Percentiles rank a stretch among this genome's conserved stretches.
phyloP scores from a whole-genome alignment of 1,284 basidiomycete species.

The Trametes sp. region DNA sequence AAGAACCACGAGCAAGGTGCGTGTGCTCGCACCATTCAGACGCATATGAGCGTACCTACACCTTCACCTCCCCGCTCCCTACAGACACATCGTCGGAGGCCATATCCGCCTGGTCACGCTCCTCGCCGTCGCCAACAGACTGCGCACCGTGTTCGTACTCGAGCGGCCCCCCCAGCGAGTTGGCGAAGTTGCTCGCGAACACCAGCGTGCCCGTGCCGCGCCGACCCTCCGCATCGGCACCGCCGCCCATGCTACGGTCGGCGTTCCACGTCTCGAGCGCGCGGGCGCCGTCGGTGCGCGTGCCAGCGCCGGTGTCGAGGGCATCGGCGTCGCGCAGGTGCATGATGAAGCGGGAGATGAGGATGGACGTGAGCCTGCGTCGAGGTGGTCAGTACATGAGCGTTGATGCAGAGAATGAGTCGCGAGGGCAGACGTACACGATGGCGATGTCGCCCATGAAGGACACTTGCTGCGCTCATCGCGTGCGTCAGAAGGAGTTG shows the following conservation, averaged over 20 bases:
- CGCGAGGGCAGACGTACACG: not conserved
- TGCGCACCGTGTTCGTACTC: not conserved
- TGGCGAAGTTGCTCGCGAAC: conserved; percentile 1
- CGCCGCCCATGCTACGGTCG: not conserved
- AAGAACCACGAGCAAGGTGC: no score
- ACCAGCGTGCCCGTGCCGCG: not conserved
- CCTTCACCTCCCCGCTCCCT: no score
- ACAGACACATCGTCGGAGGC: no score
- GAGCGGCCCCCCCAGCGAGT: conserved; percentile 11
- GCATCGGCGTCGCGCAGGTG: conserved; percentile 15
- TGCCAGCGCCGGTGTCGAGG: conserved; percentile 1
- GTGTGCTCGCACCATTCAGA: no score
- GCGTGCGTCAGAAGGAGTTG: no score
- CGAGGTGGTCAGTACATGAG: not conserved
- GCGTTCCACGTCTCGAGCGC: conserved; percentile 4
- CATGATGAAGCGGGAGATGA: conserved; percentile 21
- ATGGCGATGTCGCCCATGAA: conserved; percentile 10
- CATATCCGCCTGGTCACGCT: not conserved
- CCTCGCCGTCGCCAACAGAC: not conserved
- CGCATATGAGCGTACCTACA: no score
- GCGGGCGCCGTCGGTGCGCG: not conserved
- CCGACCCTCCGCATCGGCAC: not conserved
- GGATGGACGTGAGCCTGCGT: conserved; percentile 2
- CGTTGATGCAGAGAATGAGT: not conserved
- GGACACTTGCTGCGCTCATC: not conserved